Conservation (phyloP, 192 early-diverging fungal species). For the Chytriomyces hyalinus region DNA sequence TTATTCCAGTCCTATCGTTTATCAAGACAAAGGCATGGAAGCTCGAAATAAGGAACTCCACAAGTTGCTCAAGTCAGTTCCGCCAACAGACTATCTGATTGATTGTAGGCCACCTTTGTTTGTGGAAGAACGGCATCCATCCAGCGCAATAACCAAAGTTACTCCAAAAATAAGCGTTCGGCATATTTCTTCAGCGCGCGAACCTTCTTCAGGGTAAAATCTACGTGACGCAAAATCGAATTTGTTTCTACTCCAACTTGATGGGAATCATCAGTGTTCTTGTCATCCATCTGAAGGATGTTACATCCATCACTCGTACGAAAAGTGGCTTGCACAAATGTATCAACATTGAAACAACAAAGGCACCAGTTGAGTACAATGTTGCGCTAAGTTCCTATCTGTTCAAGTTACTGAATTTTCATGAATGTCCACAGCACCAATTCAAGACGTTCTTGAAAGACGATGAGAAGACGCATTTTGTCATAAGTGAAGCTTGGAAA, state of each 20-base stretch:
- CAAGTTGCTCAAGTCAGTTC: conserved; percentile 49
- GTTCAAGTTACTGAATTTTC: neutral
- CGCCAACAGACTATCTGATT: conserved; percentile 46
- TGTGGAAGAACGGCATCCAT: neutral
- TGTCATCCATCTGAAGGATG: conserved; percentile 37
- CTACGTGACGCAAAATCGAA: conserved; percentile 63
- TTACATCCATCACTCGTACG: conserved; percentile 43
- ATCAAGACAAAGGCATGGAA: conserved; percentile 38
- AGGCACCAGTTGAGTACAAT: conserved; percentile 13
- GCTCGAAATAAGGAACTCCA: conserved; percentile 51
- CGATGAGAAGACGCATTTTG: conserved; percentile 28
- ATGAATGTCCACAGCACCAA: conserved; percentile 31
- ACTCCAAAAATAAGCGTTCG: conserved; percentile 27
- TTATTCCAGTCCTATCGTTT: conserved; percentile 27
- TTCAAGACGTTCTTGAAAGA: conserved; percentile 53
- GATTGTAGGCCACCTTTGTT: conserved; percentile 41
- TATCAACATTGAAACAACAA: conserved; percentile 36
- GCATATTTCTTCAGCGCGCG: conserved; percentile 46
- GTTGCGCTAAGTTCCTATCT: neutral
- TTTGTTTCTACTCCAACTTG: conserved; percentile 70
- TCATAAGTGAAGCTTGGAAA: conserved; percentile 39
- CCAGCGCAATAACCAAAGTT: neutral
- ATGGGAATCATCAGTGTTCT: conserved; percentile 68
- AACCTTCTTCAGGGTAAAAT: conserved; percentile 55
- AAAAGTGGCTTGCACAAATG: conserved; percentile 43